These are phyloP conservation scores for Pseudozyma flocculosa DNA, from an alignment of 1,284 basidiomycete genomes.

Conservation along the genomic window DNA sequence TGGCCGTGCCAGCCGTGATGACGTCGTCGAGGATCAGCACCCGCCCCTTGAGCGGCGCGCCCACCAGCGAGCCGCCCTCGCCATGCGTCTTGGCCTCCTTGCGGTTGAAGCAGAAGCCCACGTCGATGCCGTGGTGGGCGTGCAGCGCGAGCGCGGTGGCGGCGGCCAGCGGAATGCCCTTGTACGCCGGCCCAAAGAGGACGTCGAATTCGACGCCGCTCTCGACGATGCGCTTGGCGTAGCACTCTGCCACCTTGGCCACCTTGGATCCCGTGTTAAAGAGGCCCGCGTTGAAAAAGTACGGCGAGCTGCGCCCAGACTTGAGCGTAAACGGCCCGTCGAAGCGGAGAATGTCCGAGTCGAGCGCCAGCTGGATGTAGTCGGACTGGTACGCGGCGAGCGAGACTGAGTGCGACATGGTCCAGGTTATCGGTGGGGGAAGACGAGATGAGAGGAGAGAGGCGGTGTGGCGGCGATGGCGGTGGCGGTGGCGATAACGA, in stretches of 20 bases:
- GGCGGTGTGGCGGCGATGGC: too few relatives aligned
- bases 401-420: slow-evolving; percentile 6
- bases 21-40: slow-evolving; percentile 89
- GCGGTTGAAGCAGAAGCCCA: slow-evolving; percentile 86
- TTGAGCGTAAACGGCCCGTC: slow-evolving; percentile 64
- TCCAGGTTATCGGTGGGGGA: too few relatives aligned
- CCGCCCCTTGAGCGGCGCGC: slow-evolving; percentile 73
- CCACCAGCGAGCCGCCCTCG: slow-evolving; percentile 92
- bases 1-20: slow-evolving; percentile 76
- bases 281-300: slow-evolving; percentile 95
- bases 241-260: slow-evolving; percentile 77
- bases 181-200: slow-evolving; percentile 96
- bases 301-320: slow-evolving; percentile 88
- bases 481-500: too few relatives aligned
- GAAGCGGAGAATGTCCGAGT: slow-evolving; percentile 49
- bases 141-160: slow-evolving; percentile 76
- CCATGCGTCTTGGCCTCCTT: slow-evolving; percentile 97
- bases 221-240: slow-evolving; percentile 72
- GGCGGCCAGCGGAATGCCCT: slow-evolving; percentile 92
- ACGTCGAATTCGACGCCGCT: slow-evolving; percentile 70
- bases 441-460: too few relatives aligned
- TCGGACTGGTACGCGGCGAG: slow-evolving; percentile 49
- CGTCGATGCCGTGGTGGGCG: slow-evolving; percentile 67
- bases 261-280: slow-evolving; percentile 78
- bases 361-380: slow-evolving; percentile 52